A percentile compares a stretch with the other conserved stretches of the same genome.
Conservation (phyloP, 2,329 filamentous ascomycete species). For the Aureobasidium musti region DNA sequence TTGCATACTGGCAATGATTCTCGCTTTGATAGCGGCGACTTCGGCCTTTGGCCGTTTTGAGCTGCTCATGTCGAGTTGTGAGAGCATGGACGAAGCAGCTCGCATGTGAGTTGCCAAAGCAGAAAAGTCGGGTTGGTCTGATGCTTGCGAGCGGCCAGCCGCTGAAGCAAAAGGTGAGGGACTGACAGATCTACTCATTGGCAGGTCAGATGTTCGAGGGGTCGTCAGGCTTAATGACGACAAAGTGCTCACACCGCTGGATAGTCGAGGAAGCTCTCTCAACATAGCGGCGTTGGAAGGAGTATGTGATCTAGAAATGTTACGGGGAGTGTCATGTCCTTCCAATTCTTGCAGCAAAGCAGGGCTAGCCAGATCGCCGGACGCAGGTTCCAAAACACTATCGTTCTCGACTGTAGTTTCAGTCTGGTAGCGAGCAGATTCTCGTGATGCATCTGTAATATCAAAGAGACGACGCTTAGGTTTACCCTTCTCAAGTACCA, state of each 20-base stretch:
- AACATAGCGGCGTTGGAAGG: conserved; percentile 32
- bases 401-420: conserved; percentile 56
- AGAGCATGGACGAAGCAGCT: conserved; percentile 82
- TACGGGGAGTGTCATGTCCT: conserved; percentile 50
- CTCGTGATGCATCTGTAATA: conserved; percentile 62
- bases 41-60: conserved; percentile 78
- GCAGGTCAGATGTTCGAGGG: conserved; percentile 68
- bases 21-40: conserved; percentile 79
- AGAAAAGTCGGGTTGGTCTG: conserved; percentile 77
- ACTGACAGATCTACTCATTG: conserved; percentile 67
- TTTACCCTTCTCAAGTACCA: conserved; percentile 66
- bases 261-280: conserved; percentile 55
- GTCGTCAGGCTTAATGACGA: conserved; percentile 64
- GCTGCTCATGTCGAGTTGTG: conserved; percentile 76
- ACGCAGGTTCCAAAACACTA: conserved; percentile 81
- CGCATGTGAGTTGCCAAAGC: conserved; percentile 85
- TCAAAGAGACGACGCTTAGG: conserved; percentile 55
- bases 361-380: conserved; percentile 74
- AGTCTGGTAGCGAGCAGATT: conserved; percentile 45
- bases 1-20: conserved; percentile 90
- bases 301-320: conserved; percentile 28
- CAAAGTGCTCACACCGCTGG: conserved; percentile 63
- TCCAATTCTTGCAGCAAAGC: conserved; percentile 62
- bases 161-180: conserved; percentile 65
- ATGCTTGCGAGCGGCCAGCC: conserved; percentile 54